Evolutionary conservation across 768 basidiomycete species (phyloP).

Genomic region (Tricholoma furcatifolium): DNA sequence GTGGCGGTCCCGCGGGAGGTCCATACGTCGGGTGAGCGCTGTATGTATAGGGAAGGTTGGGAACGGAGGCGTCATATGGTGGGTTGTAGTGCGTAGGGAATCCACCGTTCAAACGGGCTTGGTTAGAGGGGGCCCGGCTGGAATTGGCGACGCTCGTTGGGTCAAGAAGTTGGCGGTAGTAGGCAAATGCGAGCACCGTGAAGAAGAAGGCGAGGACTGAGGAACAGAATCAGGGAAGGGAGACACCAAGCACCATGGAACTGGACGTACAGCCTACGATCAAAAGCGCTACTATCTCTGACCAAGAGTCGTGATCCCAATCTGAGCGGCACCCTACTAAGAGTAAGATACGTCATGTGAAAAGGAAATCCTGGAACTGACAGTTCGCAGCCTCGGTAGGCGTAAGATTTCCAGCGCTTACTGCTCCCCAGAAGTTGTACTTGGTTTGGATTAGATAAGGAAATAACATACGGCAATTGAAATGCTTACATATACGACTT

Average conservation of each 20-base stretch:
- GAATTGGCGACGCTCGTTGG: constrained; percentile 57
- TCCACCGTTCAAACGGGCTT: constrained; percentile 29
- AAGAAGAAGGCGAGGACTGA: constrained; percentile 61
- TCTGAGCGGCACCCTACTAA: constrained; percentile 55
- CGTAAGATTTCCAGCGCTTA: constrained; percentile 27
- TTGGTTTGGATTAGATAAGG: constrained; percentile 19
- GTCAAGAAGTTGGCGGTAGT: constrained; percentile 74
- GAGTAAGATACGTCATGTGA: neutral
- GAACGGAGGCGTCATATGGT: constrained; percentile 49
- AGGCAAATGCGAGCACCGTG: constrained; percentile 64
- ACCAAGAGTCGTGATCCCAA: constrained; percentile 68
- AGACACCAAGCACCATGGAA: neutral
- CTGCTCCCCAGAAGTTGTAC: constrained; percentile 57
- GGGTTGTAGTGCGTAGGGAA: constrained; percentile 57
- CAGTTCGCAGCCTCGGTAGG: constrained; percentile 44
- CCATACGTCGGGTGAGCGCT: constrained; percentile 32
- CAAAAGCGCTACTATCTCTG: constrained; percentile 63
- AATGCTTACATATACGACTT: constrained; percentile 34
- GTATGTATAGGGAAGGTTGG: constrained; percentile 30
- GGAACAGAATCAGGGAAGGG: neutral
- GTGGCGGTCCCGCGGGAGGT: constrained; percentile 53
- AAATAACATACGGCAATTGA: neutral
- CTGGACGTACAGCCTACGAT: constrained; percentile 51
- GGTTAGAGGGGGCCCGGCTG: constrained; percentile 43
- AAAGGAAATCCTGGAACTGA: constrained; percentile 26